Evolutionary conservation across 1,284 basidiomycete species (phyloP), one percentile per base, ranked within the genome.

Genomic region (Sutorius eximius): DNA sequence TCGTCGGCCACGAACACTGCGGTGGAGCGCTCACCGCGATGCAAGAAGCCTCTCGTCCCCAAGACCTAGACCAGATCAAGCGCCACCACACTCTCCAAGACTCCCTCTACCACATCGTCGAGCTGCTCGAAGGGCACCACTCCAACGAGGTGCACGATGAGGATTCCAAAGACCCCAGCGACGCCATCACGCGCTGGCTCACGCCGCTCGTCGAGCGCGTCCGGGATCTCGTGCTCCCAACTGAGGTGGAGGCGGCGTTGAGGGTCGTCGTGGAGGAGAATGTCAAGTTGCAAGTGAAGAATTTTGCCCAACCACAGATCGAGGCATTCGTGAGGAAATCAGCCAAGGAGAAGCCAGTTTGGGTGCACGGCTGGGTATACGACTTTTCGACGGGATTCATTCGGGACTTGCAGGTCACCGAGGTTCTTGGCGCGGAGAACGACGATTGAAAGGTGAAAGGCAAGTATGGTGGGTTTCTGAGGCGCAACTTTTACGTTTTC

Each of bases 351-450:
- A 72, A 67, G 49, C 69, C 66, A 34, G 79, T 94, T 41, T 82
- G 78, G 73, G 82, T 95, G 36, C 91, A 95, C 65, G 92, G 92
- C 15, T 91, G 87, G 87, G 83, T 94, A 18, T 93, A 92, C 68
- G 84, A 92, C 56, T 75, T 95, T 59, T 78, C 78, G 52, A 82
- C 77, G 29, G 93, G 93, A 16, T 75, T 75, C 53, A 71, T 95
- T 67, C 76, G 77, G 62, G 91, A 94, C 66, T 74, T 95, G 60
- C 75, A 78, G 24, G 68, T 91, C 54, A 77, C 80, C 30, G 68
- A 64, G 40, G 80, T 45, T 10, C 49, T 65, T 3, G 57, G 53
- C n/a, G 10, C n/a, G n/a, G 15, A 5, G 24, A 27, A 36, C 36
- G 36, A 37, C n/a, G 36, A 37, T 11, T 37, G 36, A 37, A 11